These are phyloP conservation scores for Colletotrichum sojae DNA, from an alignment of 2,329 filamentous ascomycete species.

Conservation along the genomic window DNA sequence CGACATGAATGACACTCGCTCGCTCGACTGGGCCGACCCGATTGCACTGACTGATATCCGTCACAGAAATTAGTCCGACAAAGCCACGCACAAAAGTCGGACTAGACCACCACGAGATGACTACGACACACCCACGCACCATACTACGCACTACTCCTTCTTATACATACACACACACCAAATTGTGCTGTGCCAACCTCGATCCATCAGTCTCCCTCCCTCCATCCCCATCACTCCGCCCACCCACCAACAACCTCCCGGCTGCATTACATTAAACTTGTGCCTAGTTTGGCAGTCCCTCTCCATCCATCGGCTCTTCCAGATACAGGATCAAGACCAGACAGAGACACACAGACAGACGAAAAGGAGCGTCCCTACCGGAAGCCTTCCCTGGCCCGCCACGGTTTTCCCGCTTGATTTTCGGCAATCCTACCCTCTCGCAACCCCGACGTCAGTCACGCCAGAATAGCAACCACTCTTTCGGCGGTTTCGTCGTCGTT, in stretches of 20 bases:
- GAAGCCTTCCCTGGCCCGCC: constrained; percentile 21
- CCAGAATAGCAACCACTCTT: constrained; percentile 7
- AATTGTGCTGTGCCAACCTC: constrained; percentile 11
- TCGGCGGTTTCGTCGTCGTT: constrained; percentile 9
- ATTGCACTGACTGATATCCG: constrained; percentile 8
- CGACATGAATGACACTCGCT: not conserved
- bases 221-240: constrained; percentile 16
- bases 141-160: not conserved
- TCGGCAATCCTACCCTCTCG: constrained; percentile 18
- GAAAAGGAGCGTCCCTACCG: constrained; percentile 12
- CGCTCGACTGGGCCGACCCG: too few relatives aligned
- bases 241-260: constrained; percentile 17
- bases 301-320: constrained; percentile 11
- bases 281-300: constrained; percentile 23
- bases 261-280: constrained; percentile 10
- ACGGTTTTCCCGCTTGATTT: constrained; percentile 20
- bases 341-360: constrained; percentile 5
- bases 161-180: constrained; percentile 2
- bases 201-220: constrained; percentile 18
- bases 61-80: constrained; percentile 2
- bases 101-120: constrained; percentile 1
- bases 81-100: not conserved
- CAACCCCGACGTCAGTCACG: constrained; percentile 22
- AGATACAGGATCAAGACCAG: not conserved
- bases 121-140: not conserved